Base-by-base conservation (phyloP, 164 flowering plant species). In the Taxillus chinensis region DNA sequence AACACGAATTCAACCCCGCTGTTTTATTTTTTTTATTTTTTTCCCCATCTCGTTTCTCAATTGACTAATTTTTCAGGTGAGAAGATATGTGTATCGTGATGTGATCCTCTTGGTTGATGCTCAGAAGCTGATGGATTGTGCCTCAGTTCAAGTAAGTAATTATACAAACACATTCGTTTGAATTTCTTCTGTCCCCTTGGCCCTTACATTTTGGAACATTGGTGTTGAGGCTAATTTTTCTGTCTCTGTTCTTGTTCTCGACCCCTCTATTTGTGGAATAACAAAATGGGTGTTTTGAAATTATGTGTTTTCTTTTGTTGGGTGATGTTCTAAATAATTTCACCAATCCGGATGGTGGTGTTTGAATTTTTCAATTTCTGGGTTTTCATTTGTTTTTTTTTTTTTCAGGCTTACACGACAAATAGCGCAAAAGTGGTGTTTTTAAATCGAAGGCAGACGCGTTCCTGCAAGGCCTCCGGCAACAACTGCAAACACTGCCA, bases 21-120 rank as follows among this genome's bases (percentile, higher is more conserved):
- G 38, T n/a, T 55, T n/a, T 15, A 4, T 55, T 37, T 55, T 8
- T 17, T 8, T 38, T 17, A 2, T 38, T 3, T 7, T 8, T 55
- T 38, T n/a, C 2, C 7, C 38, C 4, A 5, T 38, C 37, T 38
- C 16, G 8, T n/a, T 2, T 46, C 62, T 43, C 15, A 14, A 27
- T 43, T 9, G 27, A 27, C 27, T 27, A 27, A 27, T 4, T 2
- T 60, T 68, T 50, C 81, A 89, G 87, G 79, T 92, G 49, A 77
- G 98, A 41, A 83, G 98, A 58, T 90, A 92, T 70, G 86, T 92
- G 40, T 92, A 93, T 53, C 86, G 84, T 51, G 92, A 93, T 63
- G 97, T 93, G 52, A 56, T 93, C n/a, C 75, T 90, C 59, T 17
- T 88, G 63, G 86, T 72, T 45, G 97, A 90, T 65, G 82, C 86